phyloP scores from a whole-genome alignment of 352 stramenopile genomes.

The Phytopythium chamaehyphon region DNA sequence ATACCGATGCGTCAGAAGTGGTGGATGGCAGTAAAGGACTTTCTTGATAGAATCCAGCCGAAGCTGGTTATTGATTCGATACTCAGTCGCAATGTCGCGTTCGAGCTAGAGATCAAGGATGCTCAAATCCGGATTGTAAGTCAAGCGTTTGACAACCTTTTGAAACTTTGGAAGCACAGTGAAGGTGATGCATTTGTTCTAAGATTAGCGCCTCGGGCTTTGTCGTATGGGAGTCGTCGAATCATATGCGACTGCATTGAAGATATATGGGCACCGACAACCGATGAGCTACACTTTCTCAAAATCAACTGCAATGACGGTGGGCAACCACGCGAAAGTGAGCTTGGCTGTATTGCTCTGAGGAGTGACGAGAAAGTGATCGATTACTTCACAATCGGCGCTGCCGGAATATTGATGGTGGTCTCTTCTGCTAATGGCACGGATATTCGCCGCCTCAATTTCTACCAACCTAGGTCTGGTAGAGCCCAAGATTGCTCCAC shows the following conservation, averaged over 20 bases:
- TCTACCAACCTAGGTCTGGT: background rate
- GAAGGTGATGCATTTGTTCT: background rate
- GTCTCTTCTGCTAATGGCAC: background rate
- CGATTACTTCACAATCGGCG: background rate
- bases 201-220: background rate
- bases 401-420: background rate
- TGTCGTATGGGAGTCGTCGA: background rate
- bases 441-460: background rate
- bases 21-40: conserved; percentile 11
- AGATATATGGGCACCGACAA: background rate
- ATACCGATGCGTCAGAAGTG: conserved; percentile 4
- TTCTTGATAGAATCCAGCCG: background rate
- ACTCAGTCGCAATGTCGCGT: background rate
- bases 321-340: background rate
- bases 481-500: background rate
- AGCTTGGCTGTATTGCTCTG: conserved; percentile 3
- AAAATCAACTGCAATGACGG: background rate
- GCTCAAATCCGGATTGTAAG: background rate
- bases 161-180: background rate
- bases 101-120: background rate
- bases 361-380: background rate
- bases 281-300: background rate
- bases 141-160: background rate
- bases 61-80: background rate
- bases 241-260: background rate